Evolutionary conservation across 768 basidiomycete genomes (phyloP).

Genomic region (Trametopsis cervina): DNA sequence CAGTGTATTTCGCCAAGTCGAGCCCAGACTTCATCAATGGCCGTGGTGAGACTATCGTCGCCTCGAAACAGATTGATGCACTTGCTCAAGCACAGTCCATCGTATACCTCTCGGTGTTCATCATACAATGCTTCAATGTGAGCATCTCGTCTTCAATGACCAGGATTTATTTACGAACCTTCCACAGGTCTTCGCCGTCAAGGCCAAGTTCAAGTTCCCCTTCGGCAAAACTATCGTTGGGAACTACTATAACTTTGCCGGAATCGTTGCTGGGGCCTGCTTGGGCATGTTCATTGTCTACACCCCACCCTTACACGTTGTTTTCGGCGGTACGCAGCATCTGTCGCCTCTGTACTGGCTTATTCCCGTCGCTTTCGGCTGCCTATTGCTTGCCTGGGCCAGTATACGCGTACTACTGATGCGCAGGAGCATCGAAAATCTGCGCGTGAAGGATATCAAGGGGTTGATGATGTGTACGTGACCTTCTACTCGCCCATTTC

Average conservation of each 20-base stretch:
- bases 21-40: conserved; percentile 52
- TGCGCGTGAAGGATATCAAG: conserved; percentile 56
- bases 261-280: conserved; percentile 53
- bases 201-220: conserved; percentile 56
- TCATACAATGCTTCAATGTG: conserved; percentile 65
- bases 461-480: conserved; percentile 68
- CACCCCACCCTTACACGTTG: conserved; percentile 61
- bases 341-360: conserved; percentile 64
- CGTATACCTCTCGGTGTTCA: conserved; percentile 61
- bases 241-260: conserved; percentile 60
- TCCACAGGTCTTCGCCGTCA: conserved; percentile 55
- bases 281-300: conserved; percentile 66
- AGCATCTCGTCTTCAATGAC: conserved; percentile 12
- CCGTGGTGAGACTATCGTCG: conserved; percentile 40
- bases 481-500: too few relatives aligned
- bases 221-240: conserved; percentile 49
- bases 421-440: conserved; percentile 45
- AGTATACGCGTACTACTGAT: conserved; percentile 51
- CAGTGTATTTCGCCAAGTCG: conserved; percentile 40
- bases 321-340: conserved; percentile 54
- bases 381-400: conserved; percentile 49
- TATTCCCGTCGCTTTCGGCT: conserved; percentile 54
- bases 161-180: too few relatives aligned
- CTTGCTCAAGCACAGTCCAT: conserved; percentile 58
- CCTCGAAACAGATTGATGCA: conserved; percentile 47